These are phyloP conservation scores for Raffaelea arxii DNA, from an alignment of 2,329 filamentous ascomycete genomes.

Conservation along the genomic window DNA sequence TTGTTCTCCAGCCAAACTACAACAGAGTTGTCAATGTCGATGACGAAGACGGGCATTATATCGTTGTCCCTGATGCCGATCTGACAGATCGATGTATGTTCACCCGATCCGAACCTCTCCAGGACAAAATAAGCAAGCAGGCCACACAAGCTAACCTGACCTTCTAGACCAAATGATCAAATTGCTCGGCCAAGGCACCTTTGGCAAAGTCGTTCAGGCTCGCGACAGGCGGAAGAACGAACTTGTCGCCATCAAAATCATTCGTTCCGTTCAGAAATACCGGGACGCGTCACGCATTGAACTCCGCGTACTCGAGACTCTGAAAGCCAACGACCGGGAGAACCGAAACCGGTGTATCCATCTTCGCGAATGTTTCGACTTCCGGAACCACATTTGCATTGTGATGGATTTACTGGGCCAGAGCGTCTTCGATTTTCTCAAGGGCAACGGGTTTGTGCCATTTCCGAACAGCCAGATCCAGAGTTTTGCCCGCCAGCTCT, in stretches of 20 bases:
- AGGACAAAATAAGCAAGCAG: no score
- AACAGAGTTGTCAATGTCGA: conserved; percentile 67
- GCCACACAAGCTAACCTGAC: not conserved
- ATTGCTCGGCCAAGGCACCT: conserved; percentile 90
- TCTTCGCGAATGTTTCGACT: conserved; percentile 93
- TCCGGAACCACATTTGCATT: conserved; percentile 89
- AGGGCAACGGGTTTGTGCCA: conserved; percentile 88
- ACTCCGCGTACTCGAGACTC: conserved; percentile 79
- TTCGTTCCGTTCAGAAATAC: conserved; percentile 96
- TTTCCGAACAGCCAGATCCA: conserved; percentile 99
- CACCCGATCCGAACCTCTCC: conserved; percentile 15
- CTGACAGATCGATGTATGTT: conserved; percentile 82
- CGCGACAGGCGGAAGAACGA: conserved; percentile 70
- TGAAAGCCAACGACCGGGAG: conserved; percentile 81
- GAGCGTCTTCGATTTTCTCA: conserved; percentile 97
- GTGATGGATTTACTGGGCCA: conserved; percentile 73
- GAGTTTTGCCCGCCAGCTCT: conserved; percentile 86
- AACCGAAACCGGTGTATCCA: conserved; percentile 98
- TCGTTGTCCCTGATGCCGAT: conserved; percentile 77
- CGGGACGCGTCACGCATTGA: conserved; percentile 94
- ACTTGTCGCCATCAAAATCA: conserved; percentile 89
- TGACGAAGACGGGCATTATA: conserved; percentile 95
- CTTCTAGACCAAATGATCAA: conserved; percentile 72
- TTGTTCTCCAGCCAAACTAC: conserved; percentile 1
- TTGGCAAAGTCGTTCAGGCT: conserved; percentile 95